Evolutionary conservation across 2,329 filamentous ascomycete species (phyloP).

Genomic region (Hymenoscyphus occultus): DNA sequence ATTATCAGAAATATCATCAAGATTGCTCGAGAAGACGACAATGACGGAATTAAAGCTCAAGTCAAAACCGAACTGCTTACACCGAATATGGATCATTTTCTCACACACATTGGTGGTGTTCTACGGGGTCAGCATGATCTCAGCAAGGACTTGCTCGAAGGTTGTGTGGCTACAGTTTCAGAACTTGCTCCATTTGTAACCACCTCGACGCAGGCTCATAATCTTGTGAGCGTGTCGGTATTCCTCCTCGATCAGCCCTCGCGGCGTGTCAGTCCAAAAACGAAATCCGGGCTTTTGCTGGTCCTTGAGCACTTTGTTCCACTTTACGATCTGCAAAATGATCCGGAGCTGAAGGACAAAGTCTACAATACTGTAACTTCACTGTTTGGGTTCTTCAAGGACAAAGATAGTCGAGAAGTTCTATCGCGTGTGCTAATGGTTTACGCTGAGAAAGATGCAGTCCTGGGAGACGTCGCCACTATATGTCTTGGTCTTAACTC

Average conservation of each 20-base stretch:
- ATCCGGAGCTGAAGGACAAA: conserved; percentile 56
- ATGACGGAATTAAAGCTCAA: conserved; percentile 43
- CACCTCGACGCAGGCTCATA: conserved; percentile 66
- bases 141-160: conserved; percentile 72
- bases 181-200: conserved; percentile 69
- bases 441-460: conserved; percentile 62
- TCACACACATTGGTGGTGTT: conserved; percentile 66
- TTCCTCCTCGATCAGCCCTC: conserved; percentile 84
- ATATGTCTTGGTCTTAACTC: conserved; percentile 82
- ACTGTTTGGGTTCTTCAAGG: conserved; percentile 87
- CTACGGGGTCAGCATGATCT: conserved; percentile 56
- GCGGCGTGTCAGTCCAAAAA: conserved; percentile 74
- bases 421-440: conserved; percentile 71
- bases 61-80: conserved; percentile 56
- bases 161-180: conserved; percentile 77
- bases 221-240: conserved; percentile 74
- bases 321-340: conserved; percentile 55
- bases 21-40: conserved; percentile 55
- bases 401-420: conserved; percentile 70
- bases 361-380: conserved; percentile 74
- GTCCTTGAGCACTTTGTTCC: conserved; percentile 80
- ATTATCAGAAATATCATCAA: conserved; percentile 70
- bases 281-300: conserved; percentile 75
- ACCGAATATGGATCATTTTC: conserved; percentile 56
- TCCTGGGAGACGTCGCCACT: conserved; percentile 59